phyloP scores from a whole-genome alignment of 169 alveolate species.

The Plasmodium malariae region DNA sequence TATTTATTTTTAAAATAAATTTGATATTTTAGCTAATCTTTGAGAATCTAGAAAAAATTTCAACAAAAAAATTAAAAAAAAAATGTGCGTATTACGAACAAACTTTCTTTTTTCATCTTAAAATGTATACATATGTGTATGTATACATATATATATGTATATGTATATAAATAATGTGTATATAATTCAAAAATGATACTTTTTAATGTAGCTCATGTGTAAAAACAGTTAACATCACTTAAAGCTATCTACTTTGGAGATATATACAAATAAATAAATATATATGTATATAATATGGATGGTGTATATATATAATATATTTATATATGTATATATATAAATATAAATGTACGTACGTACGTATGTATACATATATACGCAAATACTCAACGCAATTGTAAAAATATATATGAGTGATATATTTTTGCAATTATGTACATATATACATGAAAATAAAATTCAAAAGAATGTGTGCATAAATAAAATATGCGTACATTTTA shows the following conservation, averaged over 20 bases:
- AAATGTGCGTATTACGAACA: not conserved
- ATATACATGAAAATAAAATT: not conserved
- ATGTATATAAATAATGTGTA: no score
- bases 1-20: no score
- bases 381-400: not conserved
- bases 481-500: not conserved
- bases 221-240: not conserved
- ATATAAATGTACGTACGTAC: no score
- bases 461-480: slow-evolving; percentile 2
- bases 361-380: no score
- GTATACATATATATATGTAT: not conserved
- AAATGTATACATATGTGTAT: not conserved
- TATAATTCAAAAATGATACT: no score
- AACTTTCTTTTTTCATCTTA: no score
- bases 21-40: no score
- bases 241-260: not conserved
- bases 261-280: not conserved
- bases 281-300: no score
- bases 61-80: not conserved
- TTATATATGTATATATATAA: no score
- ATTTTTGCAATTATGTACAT: not conserved
- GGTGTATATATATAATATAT: no score
- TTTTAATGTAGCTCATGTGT: not conserved
- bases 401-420: not conserved
- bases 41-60: not conserved